Base-by-base conservation (phyloP, 257 asterid genomes). In the Salvia hispanica region DNA sequence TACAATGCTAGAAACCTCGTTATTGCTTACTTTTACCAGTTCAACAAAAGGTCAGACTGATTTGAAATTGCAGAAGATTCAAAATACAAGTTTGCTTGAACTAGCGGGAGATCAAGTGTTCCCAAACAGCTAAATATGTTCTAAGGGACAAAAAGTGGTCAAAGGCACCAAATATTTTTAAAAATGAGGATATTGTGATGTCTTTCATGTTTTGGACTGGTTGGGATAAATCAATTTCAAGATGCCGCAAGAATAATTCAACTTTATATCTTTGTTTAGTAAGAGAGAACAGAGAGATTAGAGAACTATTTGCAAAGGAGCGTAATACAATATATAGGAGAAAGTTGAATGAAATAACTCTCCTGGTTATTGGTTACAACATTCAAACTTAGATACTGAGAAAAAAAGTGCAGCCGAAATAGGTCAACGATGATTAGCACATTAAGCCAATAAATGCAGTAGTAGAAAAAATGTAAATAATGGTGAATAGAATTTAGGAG, bases 401-500 rank as follows among this genome's bases (percentile, higher is more conserved):
- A 36, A 62, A 58, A 31, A 44, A 52, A 45, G 51, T 54, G 53
- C 50, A 42, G 52, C 58, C 15, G 31, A 25, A 67, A 65, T 4
- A 50, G 62, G 69, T 36, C 28, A 47, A 31, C 28, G 39, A 66
- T 28, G 57, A 25, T 25, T 25, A 25, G 31, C 31, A 25, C 31
- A 25, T 25, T 25, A 25, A 25, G 69, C 54, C 46, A 72, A 65
- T 12, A 54, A 56, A 46, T 54, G 42, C 4, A 62, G 40, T 34
- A 48, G 51, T 18, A 62, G 54, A 37, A 28, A 44, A 62, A 69
- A 28, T 34, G 36, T 14, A 39, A 8, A 44, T 28, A 43, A 51
- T 46, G 48, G 43, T 11, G 47, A 48, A 44, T 58, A 14, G 55
- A 45, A 75, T 60, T 66, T 43, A 65, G 72, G 62, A 66, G 37